Base-by-base conservation (phyloP, 2,329 filamentous ascomycete species). In the Colletotrichum costaricense region DNA sequence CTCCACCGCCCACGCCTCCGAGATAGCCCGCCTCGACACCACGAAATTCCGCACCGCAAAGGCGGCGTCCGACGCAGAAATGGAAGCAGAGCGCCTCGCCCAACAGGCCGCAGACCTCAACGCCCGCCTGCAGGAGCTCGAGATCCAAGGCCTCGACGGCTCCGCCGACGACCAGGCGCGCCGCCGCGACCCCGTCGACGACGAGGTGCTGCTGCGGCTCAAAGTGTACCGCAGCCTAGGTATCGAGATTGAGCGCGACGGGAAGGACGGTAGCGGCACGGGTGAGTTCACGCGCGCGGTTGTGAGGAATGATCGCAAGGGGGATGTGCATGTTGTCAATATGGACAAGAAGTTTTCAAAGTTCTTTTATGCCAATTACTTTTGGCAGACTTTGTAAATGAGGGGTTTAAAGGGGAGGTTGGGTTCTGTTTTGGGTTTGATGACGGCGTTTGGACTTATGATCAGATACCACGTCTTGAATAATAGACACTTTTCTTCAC, bases 11-110 rank as follows among this genome's bases (percentile, higher is more conserved):
- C 96, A 98, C 84, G 95, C 95, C 6, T 92, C 91, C 46, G 91
- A 94, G 80, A 98, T 98, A 75, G 89, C 97, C 24, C 90, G 93
- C 54, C 92, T 98, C 74, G 96, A 98, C 83, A 97, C 95, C 1
- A 92, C 95, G 77, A 98, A 98, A 81, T 98, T 98, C 84, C 93
- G 95, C 77, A 93, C 95, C 70, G 96, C 96, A n/a, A 98, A 98
- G 83, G 91, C 94, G 19, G 95, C 94, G 0, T 93, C 91, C 1
- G 96, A 98, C 81, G 87, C 97, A 7, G 95, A 98, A 85, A 95
- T 96, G 80, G 97, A 99, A 84, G 93, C 94, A n/a, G 96, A 98
- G 86, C 89, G 96, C n/a, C 86, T 98, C 58, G 92, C 94, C 69
- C 90, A 91, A 6, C 94, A 97, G 82, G 85, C 95, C 6, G 93